Conservation (phyloP, 139 green algal species). For the Nannochloris sp. region DNA sequence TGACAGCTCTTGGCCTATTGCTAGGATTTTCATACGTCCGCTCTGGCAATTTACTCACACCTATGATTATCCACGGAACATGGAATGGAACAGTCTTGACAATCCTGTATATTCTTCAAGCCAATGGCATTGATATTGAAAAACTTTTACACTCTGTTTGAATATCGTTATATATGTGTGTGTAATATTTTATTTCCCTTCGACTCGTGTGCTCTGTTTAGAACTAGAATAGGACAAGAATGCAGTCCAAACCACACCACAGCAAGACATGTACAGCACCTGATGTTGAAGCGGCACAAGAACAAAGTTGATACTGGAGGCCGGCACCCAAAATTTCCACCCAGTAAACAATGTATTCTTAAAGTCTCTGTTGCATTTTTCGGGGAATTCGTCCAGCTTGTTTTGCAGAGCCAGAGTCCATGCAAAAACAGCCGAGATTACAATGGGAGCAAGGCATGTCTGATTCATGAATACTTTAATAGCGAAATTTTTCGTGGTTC, state of each 20-base stretch:
- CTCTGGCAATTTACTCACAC: slow-evolving; percentile 74
- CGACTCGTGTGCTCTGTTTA: background rate
- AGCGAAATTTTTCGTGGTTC: slow-evolving; percentile 45
- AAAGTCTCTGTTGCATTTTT: slow-evolving; percentile 60
- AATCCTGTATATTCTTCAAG: slow-evolving; percentile 54
- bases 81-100: slow-evolving; percentile 74
- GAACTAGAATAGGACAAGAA: slow-evolving; percentile 62
- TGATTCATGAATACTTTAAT: slow-evolving; percentile 61
- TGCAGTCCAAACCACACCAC: slow-evolving; percentile 70
- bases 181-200: background rate
- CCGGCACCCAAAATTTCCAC: slow-evolving; percentile 87
- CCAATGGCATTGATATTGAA: slow-evolving; percentile 53
- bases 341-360: slow-evolving; percentile 66
- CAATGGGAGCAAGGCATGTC: slow-evolving; percentile 55
- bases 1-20: slow-evolving; percentile 64
- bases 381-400: slow-evolving; percentile 26
- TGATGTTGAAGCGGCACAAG: slow-evolving; percentile 51
- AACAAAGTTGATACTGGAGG: slow-evolving; percentile 71
- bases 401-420: slow-evolving; percentile 58
- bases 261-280: slow-evolving; percentile 79
- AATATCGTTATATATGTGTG: background rate
- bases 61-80: slow-evolving; percentile 79
- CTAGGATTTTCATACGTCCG: slow-evolving; percentile 68
- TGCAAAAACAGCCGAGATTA: slow-evolving; percentile 53
- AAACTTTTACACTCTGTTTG: slow-evolving; percentile 32